phyloP scores from a whole-genome alignment of 495 filamentous ascomycete species.

The Entonaema liquescens region DNA sequence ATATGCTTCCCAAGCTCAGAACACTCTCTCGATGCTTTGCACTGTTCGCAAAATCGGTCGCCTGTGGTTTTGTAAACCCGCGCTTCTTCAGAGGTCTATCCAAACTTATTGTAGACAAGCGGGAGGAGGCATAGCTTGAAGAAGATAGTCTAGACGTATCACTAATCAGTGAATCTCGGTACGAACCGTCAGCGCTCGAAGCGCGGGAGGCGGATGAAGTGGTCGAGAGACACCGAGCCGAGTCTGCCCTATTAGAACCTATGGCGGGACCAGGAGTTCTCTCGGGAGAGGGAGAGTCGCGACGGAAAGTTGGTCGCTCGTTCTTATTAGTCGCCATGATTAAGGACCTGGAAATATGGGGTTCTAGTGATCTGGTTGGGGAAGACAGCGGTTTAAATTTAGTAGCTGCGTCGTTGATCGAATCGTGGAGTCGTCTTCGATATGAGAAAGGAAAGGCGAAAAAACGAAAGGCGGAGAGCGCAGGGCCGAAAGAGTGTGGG shows the following conservation, averaged over 20 bases:
- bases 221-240: conserved; percentile 76
- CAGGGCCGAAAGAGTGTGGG: conserved; percentile 12
- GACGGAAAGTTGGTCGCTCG: conserved; percentile 49
- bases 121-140: conserved; percentile 55
- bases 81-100: conserved; percentile 66
- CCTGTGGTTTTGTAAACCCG: conserved; percentile 90
- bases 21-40: conserved; percentile 91
- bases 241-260: conserved; percentile 66
- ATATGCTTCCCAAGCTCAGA: conserved; percentile 93
- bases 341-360: conserved; percentile 1
- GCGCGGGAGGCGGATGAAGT: conserved; percentile 70
- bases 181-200: conserved; percentile 66
- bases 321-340: conserved; percentile 50
- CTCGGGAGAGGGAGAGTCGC: conserved; percentile 70
- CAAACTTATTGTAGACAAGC: conserved; percentile 55
- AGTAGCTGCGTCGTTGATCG: conserved; percentile 5
- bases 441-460: conserved; percentile 10
- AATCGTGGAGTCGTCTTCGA: conserved; percentile 18
- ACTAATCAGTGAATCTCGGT: conserved; percentile 58
- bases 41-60: conserved; percentile 88
- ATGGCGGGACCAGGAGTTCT: conserved; percentile 72
- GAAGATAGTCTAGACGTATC: conserved; percentile 64
- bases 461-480: conserved; percentile 13
- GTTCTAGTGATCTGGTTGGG: not conserved
- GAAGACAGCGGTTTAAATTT: conserved; percentile 6